Evolutionary conservation across 495 filamentous ascomycete genomes (phyloP).

Genomic region (Cladorrhinum samala): DNA sequence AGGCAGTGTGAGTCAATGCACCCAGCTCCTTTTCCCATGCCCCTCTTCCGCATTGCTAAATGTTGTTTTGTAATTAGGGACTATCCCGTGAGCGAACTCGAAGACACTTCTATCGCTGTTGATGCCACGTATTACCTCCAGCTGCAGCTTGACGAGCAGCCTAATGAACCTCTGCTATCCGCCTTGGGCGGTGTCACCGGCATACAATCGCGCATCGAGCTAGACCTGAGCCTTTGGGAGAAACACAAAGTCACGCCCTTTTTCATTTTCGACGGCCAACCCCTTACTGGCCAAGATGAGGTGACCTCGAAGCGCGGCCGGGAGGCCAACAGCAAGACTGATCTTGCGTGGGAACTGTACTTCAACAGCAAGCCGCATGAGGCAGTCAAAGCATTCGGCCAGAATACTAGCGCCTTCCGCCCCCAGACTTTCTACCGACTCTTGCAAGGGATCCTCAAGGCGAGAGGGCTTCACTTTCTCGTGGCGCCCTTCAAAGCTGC

Average conservation of each 20-base stretch:
- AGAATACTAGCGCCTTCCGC: slow-evolving; percentile 59
- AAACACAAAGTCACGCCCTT: slow-evolving; percentile 57
- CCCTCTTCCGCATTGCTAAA: slow-evolving; percentile 5
- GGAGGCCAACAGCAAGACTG: slow-evolving; percentile 45
- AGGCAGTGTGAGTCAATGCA: slow-evolving; percentile 33
- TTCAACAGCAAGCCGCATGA: slow-evolving; percentile 68
- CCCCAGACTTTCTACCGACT: slow-evolving; percentile 60
- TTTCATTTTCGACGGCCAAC: slow-evolving; percentile 87
- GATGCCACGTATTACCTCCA: slow-evolving; percentile 87
- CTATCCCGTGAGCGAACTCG: slow-evolving; percentile 44
- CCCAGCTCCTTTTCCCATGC: not conserved
- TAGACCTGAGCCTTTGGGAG: slow-evolving; percentile 64
- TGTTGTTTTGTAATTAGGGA: slow-evolving; percentile 20
- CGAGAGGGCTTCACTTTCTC: slow-evolving; percentile 66
- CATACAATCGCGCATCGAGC: slow-evolving; percentile 60
- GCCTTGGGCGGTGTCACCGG: slow-evolving; percentile 89
- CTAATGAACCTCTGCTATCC: slow-evolving; percentile 78
- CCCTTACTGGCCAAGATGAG: slow-evolving; percentile 64
- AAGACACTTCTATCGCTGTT: slow-evolving; percentile 69
- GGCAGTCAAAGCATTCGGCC: slow-evolving; percentile 74
- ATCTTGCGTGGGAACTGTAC: slow-evolving; percentile 79
- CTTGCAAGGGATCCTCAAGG: slow-evolving; percentile 65
- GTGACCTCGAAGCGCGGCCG: slow-evolving; percentile 38
- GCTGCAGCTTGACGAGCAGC: slow-evolving; percentile 59
- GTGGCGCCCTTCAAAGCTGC: slow-evolving; percentile 87